Conservation (phyloP, 257 asterid species). For the Apocynum venetum region DNA sequence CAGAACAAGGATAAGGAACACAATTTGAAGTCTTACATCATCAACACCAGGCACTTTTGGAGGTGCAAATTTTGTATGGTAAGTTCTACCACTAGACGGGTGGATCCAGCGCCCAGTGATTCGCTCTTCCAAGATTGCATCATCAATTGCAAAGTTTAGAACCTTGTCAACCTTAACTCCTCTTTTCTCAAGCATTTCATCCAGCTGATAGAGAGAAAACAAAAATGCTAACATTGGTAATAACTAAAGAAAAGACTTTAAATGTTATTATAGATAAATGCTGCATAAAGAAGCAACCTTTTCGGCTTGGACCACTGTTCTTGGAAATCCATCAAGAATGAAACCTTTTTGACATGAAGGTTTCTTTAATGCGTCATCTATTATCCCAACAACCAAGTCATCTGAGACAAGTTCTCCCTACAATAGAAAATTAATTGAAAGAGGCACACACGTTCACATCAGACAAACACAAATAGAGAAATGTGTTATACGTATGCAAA, state of each 20-base stretch:
- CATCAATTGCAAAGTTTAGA: conserved; percentile 91
- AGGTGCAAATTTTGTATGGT: conserved; percentile 83
- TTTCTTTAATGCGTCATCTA: conserved; percentile 86
- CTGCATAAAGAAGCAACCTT: conserved; percentile 43
- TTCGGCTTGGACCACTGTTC: conserved; percentile 89
- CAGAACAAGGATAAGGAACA: not conserved
- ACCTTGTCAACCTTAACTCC: conserved; percentile 87
- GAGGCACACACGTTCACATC: conserved; percentile 1
- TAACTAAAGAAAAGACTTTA: not conserved
- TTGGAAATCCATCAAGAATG: conserved; percentile 97
- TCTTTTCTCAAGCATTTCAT: conserved; percentile 84
- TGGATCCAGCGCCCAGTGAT: conserved; percentile 99
- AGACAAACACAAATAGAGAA: not conserved
- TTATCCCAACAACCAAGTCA: conserved; percentile 89
- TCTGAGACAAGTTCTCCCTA: conserved; percentile 97
- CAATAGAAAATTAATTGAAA: conserved; percentile 4
- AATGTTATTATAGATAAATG: not conserved
- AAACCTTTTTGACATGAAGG: conserved; percentile 94
- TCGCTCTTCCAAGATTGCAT: conserved; percentile 90
- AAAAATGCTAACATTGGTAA: conserved; percentile 9
- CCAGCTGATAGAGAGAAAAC: conserved; percentile 50
- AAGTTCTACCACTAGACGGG: conserved; percentile 88
- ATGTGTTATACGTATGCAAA: not conserved
- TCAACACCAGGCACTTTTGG: conserved; percentile 75
- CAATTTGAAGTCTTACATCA: conserved; percentile 46